Evolutionary conservation across 1,284 basidiomycete genomes (phyloP), one percentile per base, ranked within the genome.

Genomic region (Trametes hirsuta): DNA sequence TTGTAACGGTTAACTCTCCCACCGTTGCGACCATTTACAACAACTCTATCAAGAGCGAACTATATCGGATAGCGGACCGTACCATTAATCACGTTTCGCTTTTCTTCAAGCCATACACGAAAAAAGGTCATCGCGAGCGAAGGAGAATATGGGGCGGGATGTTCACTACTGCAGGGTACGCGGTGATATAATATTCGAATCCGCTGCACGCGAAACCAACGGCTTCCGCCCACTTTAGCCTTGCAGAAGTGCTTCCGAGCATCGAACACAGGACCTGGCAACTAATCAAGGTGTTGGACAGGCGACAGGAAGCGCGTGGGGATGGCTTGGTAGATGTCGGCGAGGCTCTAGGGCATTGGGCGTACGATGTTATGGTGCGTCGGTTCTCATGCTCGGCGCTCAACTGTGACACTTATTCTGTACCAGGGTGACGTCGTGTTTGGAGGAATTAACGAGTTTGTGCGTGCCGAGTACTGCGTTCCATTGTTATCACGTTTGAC

Each of bases 41-140:
- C 11, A 53, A 34, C 41, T 5, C 22, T 10, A 22, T 24, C 34
- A 53, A 53, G 42, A 53, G 42, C 42, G 52, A 46, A 4, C 15
- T 37, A 10, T 53, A 53, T 22, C 42, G 52, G 6, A 36, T 44
- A 11, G 37, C 52, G 1, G 52, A 35, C 14, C 52, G 24, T 35
- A n/a, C 10, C 30, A 24, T 30, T 35, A 5, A 37, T 3, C 15
- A 12, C 12, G 34, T 36, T 18, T 34, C 35, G 30, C 25, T 53
- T 12, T 53, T 53, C 42, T 53, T 53, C 52, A 53, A 53, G 14
- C 41, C 21, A 18, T 42, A 53, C 6, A 24, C 30, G 11, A 37
- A 45, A 10, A 21, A 45, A 44, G 15, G 11, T 11, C 52, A 53
- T n/a, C 42, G 44, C 4, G 42, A 53, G 5, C 52, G 52, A 5